phyloP scores from a whole-genome alignment of 306 rosid genomes.

The Prosopis cineraria region DNA sequence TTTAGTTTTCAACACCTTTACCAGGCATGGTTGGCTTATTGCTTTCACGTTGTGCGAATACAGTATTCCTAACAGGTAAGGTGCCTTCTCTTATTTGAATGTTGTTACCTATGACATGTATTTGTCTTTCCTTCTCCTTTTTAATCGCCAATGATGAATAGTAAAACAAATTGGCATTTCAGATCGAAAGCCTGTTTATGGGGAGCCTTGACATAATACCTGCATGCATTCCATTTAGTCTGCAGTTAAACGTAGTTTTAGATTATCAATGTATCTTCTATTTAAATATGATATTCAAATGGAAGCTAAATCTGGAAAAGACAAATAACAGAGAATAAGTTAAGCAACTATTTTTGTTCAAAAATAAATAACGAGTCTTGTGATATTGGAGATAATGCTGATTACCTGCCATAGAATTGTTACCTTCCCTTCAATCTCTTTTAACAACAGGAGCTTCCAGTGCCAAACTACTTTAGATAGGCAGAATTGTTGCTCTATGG shows the following conservation, averaged over 20 bases:
- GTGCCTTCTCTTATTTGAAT: constrained; percentile 27
- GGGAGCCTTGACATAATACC: background rate
- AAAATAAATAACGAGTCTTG: too few species aligned
- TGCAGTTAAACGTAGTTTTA: background rate
- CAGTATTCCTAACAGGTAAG: constrained; percentile 80
- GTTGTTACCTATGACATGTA: background rate
- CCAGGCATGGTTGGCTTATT: constrained; percentile 84
- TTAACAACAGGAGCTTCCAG: background rate
- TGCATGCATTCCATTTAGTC: background rate
- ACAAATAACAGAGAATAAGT: background rate
- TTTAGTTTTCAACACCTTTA: constrained; percentile 41
- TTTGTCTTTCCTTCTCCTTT: background rate
- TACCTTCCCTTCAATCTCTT: background rate
- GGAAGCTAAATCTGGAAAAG: background rate
- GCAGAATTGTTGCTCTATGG: background rate
- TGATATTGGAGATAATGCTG: background rate
- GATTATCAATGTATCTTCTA: background rate
- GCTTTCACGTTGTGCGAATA: constrained; percentile 65
- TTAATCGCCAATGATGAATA: background rate
- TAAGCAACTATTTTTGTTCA: background rate
- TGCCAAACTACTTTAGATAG: background rate
- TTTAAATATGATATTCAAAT: background rate
- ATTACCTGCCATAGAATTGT: background rate
- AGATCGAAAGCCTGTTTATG: background rate
- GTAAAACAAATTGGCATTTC: background rate